These are phyloP conservation scores for Forsythia suspensa DNA, from an alignment of 257 asterid species.

Conservation along the genomic window DNA sequence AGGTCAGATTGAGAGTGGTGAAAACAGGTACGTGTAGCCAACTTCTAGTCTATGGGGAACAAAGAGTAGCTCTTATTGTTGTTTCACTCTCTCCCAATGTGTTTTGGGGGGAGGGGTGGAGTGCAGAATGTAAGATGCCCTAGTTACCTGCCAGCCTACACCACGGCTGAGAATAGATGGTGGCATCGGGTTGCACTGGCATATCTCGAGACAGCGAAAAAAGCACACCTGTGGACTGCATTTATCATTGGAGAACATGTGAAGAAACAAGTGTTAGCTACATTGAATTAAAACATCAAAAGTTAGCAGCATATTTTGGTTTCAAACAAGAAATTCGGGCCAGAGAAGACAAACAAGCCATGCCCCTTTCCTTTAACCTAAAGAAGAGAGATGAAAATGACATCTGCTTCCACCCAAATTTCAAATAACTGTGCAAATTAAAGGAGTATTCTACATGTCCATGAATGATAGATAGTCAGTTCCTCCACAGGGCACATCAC, in stretches of 20 bases:
- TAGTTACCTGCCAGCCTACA: slow-evolving; percentile 27
- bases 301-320: background rate
- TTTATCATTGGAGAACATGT: background rate
- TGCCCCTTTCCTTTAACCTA: background rate
- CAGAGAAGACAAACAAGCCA: background rate
- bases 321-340: background rate
- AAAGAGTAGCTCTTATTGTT: background rate
- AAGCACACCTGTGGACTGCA: slow-evolving; percentile 45
- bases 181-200: slow-evolving; percentile 40
- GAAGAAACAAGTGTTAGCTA: background rate
- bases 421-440: no score
- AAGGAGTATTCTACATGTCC: background rate
- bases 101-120: background rate
- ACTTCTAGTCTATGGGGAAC: background rate
- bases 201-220: slow-evolving; percentile 36
- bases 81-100: background rate
- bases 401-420: background rate
- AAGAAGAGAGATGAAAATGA: background rate
- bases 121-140: background rate
- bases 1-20: background rate
- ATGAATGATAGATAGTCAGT: background rate
- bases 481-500: background rate
- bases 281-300: background rate
- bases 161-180: slow-evolving; percentile 41
- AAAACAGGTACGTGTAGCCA: background rate